These are phyloP conservation scores for Phytopythium vexans DNA, from an alignment of 352 stramenopile species.

Conservation along the genomic window DNA sequence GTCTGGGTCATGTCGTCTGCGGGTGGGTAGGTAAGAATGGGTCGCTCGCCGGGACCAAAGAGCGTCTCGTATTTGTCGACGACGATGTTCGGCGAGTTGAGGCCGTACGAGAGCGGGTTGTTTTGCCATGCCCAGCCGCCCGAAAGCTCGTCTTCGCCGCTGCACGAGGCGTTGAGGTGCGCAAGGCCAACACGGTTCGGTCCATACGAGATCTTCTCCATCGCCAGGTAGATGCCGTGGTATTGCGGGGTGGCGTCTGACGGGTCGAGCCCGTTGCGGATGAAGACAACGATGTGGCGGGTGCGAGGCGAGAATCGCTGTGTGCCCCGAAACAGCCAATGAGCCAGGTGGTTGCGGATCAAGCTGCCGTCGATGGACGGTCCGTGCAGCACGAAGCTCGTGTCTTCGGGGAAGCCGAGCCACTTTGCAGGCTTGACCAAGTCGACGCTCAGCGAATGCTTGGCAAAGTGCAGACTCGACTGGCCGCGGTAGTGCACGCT, in stretches of 20 bases:
- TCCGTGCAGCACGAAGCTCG: conserved; percentile 46
- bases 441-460: conserved; percentile 49
- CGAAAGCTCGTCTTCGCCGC: conserved; percentile 31
- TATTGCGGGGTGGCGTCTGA: conserved; percentile 38
- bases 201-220: conserved; percentile 63
- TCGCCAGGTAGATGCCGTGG: conserved; percentile 51
- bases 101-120: conserved; percentile 44
- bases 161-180: conserved; percentile 24
- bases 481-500: conserved; percentile 57
- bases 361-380: conserved; percentile 57
- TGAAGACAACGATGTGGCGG: conserved; percentile 52
- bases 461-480: conserved; percentile 52
- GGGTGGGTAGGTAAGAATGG: conserved; percentile 42
- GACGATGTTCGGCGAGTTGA: conserved; percentile 60
- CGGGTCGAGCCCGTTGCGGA: conserved; percentile 26
- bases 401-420: conserved; percentile 45
- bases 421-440: conserved; percentile 27
- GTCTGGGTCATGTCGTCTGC: conserved; percentile 40
- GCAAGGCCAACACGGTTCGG: conserved; percentile 48
- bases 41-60: conserved; percentile 53
- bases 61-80: conserved; percentile 49
- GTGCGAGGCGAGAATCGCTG: conserved; percentile 55
- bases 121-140: conserved; percentile 71
- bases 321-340: conserved; percentile 66
- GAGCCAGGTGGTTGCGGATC: conserved; percentile 64